Percentiles rank a stretch among this genome's conserved stretches.
Conservation (phyloP, 2,329 filamentous ascomycete genomes). For the Fusarium sambucinum region DNA sequence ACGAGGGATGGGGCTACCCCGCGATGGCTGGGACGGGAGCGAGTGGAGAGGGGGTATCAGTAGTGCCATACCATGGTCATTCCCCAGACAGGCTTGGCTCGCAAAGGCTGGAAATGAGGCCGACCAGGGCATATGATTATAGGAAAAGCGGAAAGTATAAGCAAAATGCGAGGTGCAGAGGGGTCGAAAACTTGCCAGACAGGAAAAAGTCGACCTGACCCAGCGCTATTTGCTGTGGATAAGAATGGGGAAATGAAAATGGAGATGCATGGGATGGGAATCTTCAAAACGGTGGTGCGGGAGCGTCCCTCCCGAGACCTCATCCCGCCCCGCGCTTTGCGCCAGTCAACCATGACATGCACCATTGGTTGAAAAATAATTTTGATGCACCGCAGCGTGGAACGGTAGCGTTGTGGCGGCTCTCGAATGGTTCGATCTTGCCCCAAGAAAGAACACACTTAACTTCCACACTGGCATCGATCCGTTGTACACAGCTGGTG, state of each 20-base stretch:
- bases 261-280: conserved; percentile 13
- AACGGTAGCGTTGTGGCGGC: conserved; percentile 17
- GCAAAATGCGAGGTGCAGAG: conserved; percentile 1
- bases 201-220: neutral
- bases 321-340: conserved; percentile 36
- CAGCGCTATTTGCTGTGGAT: neutral
- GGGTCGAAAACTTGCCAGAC: neutral
- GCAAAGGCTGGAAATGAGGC: conserved; percentile 14
- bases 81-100: conserved; percentile 25
- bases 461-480: conserved; percentile 11
- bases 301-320: conserved; percentile 44
- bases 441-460: neutral
- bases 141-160: conserved; percentile 15
- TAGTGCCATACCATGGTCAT: conserved; percentile 26
- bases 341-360: conserved; percentile 30
- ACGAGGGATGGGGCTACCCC: conserved; percentile 45
- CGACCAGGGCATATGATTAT: conserved; percentile 21
- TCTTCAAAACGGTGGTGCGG: conserved; percentile 37
- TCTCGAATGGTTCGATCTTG: conserved; percentile 24
- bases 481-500: conserved; percentile 6
- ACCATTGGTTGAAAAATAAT: conserved; percentile 34
- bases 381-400: conserved; percentile 27
- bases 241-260: conserved; percentile 20
- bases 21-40: conserved; percentile 40
- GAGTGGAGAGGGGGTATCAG: conserved; percentile 36